phyloP scores from a whole-genome alignment of 1,139 yeast species.

The Nakaseomyces delphensis region DNA sequence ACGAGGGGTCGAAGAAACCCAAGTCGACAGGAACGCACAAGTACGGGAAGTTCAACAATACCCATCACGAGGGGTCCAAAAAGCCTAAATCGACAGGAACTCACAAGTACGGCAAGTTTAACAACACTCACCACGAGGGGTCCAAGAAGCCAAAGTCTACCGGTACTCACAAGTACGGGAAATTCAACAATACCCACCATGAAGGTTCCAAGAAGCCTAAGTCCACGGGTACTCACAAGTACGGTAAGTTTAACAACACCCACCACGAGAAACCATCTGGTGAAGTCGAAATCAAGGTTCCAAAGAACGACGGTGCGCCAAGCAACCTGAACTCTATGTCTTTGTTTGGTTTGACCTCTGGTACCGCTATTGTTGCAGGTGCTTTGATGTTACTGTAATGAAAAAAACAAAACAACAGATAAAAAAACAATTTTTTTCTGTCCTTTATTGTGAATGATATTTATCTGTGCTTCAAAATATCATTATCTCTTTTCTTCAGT shows the following conservation, averaged over 20 bases:
- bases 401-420: neutral
- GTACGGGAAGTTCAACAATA: slow-evolving; percentile 46
- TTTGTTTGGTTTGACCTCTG: slow-evolving; percentile 30
- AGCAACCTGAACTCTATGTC: slow-evolving; percentile 25
- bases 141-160: slow-evolving; percentile 22
- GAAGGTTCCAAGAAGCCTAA: slow-evolving; percentile 31
- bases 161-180: slow-evolving; percentile 33
- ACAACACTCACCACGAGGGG: slow-evolving; percentile 35
- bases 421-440: neutral
- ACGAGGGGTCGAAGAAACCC: slow-evolving; percentile 27
- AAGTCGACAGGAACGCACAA: slow-evolving; percentile 38
- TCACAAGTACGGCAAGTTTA: slow-evolving; percentile 40
- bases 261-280: slow-evolving; percentile 19
- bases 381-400: slow-evolving; percentile 31
- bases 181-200: slow-evolving; percentile 39
- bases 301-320: slow-evolving; percentile 22
- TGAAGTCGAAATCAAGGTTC: slow-evolving; percentile 16
- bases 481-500: no score
- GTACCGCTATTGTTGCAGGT: slow-evolving; percentile 35
- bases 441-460: neutral
- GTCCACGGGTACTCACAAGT: slow-evolving; percentile 39
- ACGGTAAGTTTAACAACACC: slow-evolving; percentile 41
- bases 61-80: slow-evolving; percentile 29
- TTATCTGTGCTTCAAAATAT: neutral
- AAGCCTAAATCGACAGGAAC: slow-evolving; percentile 35